phyloP scores from a whole-genome alignment of 371 early-diverging fungal species.

The Synchytrium microbalum region DNA sequence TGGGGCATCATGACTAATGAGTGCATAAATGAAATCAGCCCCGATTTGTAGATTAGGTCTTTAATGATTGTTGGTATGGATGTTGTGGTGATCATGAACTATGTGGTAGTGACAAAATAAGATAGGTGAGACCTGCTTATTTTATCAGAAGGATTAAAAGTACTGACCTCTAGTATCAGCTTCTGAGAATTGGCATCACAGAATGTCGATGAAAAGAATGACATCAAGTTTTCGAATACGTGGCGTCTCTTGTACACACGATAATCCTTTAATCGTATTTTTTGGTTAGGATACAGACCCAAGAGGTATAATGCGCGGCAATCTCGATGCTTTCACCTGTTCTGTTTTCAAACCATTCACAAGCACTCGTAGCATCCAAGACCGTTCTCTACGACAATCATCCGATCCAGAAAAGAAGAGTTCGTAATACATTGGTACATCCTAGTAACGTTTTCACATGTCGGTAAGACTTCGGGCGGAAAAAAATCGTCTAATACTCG shows the following conservation, averaged over 20 bases:
- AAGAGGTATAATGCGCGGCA: too few species aligned
- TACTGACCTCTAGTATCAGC: slow-evolving; percentile 39
- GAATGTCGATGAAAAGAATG: slow-evolving; percentile 56
- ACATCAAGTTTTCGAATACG: slow-evolving; percentile 55
- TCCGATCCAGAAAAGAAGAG: slow-evolving; percentile 62
- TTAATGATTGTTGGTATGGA: neutral
- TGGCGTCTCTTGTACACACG: slow-evolving; percentile 58
- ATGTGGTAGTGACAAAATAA: too few species aligned
- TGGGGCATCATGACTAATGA: neutral
- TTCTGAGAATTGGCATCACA: slow-evolving; percentile 48
- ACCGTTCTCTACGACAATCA: slow-evolving; percentile 55
- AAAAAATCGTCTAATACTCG: neutral
- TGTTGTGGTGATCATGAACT: neutral
- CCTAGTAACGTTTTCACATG: slow-evolving; percentile 25
- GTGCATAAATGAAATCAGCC: neutral
- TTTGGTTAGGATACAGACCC: neutral
- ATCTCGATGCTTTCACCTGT: too few species aligned
- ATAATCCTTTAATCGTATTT: slow-evolving; percentile 44
- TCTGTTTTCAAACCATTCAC: slow-evolving; percentile 46
- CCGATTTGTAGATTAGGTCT: neutral
- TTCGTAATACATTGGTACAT: slow-evolving; percentile 71
- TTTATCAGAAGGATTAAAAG: too few species aligned
- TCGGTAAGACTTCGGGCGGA: neutral
- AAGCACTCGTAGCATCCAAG: slow-evolving; percentile 66
- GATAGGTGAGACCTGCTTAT: too few species aligned